Evolutionary conservation across 2,329 filamentous ascomycete genomes (phyloP).

Genomic region (Nigrospora oryzae): DNA sequence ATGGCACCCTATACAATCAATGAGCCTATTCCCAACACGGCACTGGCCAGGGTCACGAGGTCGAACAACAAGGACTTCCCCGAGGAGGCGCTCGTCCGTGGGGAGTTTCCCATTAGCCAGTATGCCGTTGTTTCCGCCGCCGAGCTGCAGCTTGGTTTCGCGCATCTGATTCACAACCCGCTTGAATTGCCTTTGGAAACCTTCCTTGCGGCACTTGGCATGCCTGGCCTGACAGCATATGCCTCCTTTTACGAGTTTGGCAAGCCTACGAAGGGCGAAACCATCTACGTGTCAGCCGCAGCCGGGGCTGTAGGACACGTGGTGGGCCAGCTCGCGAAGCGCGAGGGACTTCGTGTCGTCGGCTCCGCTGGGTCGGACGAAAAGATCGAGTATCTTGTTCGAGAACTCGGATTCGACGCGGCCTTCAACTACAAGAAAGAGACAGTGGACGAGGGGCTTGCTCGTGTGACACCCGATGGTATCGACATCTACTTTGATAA

Average conservation of each 20-base stretch:
- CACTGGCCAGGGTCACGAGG: not conserved
- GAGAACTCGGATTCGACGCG: slow-evolving; percentile 41
- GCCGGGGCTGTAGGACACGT: slow-evolving; percentile 76
- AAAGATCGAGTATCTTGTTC: slow-evolving; percentile 60
- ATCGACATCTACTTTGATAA: slow-evolving; percentile 60
- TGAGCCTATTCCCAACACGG: slow-evolving; percentile 6
- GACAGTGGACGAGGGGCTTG: slow-evolving; percentile 57
- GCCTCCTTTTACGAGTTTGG: slow-evolving; percentile 59
- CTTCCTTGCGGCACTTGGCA: slow-evolving; percentile 14
- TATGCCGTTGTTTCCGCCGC: not conserved
- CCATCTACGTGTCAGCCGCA: slow-evolving; percentile 73
- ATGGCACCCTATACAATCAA: slow-evolving; percentile 22
- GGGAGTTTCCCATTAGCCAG: not conserved
- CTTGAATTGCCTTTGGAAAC: not conserved
- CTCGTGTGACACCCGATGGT: slow-evolving; percentile 64
- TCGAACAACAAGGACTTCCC: not conserved
- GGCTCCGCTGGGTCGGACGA: slow-evolving; percentile 73
- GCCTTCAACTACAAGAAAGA: slow-evolving; percentile 91
- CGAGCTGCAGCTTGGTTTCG: not conserved
- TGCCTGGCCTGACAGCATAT: slow-evolving; percentile 39
- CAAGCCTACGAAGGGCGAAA: slow-evolving; percentile 65
- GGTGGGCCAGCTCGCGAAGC: slow-evolving; percentile 77
- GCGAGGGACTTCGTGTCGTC: slow-evolving; percentile 69
- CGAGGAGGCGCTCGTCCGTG: not conserved
- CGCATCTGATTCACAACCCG: not conserved